Percentiles rank a stretch among this genome's conserved stretches.
phyloP scores from a whole-genome alignment of 768 basidiomycete species.

The Mycena amicta region DNA sequence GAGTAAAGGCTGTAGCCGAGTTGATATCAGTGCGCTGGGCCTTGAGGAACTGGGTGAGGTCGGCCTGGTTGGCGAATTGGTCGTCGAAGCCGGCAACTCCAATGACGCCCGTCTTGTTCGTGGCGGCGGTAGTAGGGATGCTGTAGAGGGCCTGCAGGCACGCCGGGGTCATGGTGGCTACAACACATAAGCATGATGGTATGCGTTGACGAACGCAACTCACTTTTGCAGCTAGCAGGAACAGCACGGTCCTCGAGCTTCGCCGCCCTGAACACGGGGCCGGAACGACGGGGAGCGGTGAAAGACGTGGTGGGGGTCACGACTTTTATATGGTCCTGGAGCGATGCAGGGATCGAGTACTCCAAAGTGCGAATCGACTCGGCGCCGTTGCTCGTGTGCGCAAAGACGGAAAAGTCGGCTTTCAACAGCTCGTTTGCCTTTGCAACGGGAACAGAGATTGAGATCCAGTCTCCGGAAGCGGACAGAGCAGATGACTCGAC shows the following conservation, averaged over 20 bases:
- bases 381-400: constrained; percentile 21
- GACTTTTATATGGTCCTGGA: constrained; percentile 27
- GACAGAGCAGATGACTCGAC: constrained; percentile 21
- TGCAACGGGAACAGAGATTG: constrained; percentile 22
- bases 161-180: constrained; percentile 27
- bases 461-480: constrained; percentile 31
- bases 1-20: constrained; percentile 26
- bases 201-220: neutral
- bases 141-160: constrained; percentile 32
- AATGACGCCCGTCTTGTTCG: constrained; percentile 23
- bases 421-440: constrained; percentile 28
- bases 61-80: constrained; percentile 24
- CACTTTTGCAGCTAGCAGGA: constrained; percentile 15
- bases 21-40: constrained; percentile 28
- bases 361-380: constrained; percentile 27
- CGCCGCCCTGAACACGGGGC: neutral
- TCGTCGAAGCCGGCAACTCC: constrained; percentile 28
- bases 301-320: constrained; percentile 31
- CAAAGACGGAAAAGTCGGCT: constrained; percentile 25
- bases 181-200: neutral
- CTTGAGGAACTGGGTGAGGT: constrained; percentile 28
- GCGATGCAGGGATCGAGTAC: constrained; percentile 28
- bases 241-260: constrained; percentile 1
- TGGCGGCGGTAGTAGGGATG: constrained; percentile 27
- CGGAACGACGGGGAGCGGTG: constrained; percentile 7